Percentiles rank a stretch among this genome's conserved stretches.
These are phyloP conservation scores for Phytomonas sp. DNA, from an alignment of 208 protist genomes.

Conservation along the genomic window DNA sequence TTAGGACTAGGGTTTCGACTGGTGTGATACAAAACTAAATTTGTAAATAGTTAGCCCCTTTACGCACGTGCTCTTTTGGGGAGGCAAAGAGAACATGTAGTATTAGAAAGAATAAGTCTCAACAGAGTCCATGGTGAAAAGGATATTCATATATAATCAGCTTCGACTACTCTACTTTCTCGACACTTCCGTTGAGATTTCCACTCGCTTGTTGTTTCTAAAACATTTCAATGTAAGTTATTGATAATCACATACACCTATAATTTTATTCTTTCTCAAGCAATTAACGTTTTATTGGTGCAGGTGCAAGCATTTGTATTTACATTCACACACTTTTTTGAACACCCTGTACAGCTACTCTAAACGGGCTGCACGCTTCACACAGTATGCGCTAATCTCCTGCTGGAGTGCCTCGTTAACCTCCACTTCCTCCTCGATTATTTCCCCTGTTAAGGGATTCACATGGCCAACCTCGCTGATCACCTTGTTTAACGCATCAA, in stretches of 20 bases:
- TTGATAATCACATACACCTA: neutral
- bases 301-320: neutral
- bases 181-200: neutral
- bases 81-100: neutral
- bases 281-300: neutral
- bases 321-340: slow-evolving; percentile 1
- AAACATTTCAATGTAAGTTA: neutral
- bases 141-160: neutral
- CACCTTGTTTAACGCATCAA: slow-evolving; percentile 65
- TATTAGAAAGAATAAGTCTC: neutral
- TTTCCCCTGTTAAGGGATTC: slow-evolving; percentile 69
- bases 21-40: neutral
- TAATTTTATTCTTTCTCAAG: slow-evolving; percentile 9
- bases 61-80: neutral
- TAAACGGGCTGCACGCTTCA: slow-evolving; percentile 36
- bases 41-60: neutral
- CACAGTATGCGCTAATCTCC: slow-evolving; percentile 74
- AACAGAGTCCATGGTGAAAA: neutral
- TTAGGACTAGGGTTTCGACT: neutral
- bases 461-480: slow-evolving; percentile 80
- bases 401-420: slow-evolving; percentile 69
- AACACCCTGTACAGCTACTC: neutral
- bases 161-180: neutral
- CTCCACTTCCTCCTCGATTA: slow-evolving; percentile 48
- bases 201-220: neutral